phyloP scores from a whole-genome alignment of 768 basidiomycete genomes.

The Cystobasidium ongulense region DNA sequence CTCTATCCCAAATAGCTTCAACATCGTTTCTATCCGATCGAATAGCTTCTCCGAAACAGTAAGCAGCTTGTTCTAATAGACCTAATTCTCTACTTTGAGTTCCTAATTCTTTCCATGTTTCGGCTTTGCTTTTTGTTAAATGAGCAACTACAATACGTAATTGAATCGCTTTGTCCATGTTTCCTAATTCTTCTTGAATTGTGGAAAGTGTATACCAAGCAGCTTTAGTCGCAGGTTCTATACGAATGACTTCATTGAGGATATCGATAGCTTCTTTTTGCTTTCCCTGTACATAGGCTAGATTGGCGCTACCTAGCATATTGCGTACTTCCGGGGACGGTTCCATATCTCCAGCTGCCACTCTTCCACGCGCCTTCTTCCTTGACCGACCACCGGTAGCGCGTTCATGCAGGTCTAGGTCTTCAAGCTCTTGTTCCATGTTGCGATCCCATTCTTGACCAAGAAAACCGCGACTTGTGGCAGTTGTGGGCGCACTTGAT shows the following conservation, averaged over 20 bases:
- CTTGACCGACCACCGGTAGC: constrained; percentile 8
- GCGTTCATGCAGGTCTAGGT: constrained; percentile 58
- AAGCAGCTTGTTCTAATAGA: constrained; percentile 74
- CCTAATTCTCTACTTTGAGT: constrained; percentile 54
- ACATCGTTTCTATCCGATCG: constrained; percentile 71
- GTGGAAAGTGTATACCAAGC: constrained; percentile 85
- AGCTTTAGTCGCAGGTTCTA: constrained; percentile 71
- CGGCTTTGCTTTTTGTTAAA: constrained; percentile 61
- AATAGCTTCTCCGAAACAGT: constrained; percentile 78
- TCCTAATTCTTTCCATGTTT: constrained; percentile 65
- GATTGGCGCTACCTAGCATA: constrained; percentile 75
- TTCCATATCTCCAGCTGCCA: constrained; percentile 37
- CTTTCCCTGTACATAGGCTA: constrained; percentile 68
- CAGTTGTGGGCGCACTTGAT: constrained; percentile 43
- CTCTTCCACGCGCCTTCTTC: constrained; percentile 29
- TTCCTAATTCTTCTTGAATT: constrained; percentile 65
- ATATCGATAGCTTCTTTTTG: constrained; percentile 62
- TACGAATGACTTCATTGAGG: constrained; percentile 85
- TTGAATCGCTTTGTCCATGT: constrained; percentile 65
- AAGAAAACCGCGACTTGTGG: constrained; percentile 49
- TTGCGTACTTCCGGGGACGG: constrained; percentile 46
- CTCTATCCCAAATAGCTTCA: constrained; percentile 81
- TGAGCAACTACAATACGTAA: constrained; percentile 84
- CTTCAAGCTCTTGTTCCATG: constrained; percentile 59
- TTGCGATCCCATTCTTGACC: constrained; percentile 64